A percentile compares a stretch with the other conserved stretches of the same genome.
Conservation (phyloP, 331 rosid species). For the Acacia concinna region DNA sequence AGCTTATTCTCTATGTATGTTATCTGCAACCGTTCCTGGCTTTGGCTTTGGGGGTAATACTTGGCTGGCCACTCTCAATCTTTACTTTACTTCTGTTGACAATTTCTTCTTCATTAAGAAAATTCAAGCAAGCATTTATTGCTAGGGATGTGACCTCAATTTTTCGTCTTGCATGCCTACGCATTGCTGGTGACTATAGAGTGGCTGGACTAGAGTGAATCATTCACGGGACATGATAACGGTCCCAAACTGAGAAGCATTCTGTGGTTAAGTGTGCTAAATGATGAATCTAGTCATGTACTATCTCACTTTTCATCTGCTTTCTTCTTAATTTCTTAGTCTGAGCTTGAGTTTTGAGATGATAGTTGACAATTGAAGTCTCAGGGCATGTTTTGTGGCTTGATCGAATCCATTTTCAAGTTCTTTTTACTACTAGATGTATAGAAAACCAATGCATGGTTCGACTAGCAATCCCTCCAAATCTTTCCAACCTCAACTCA, state of each 20-base stretch:
- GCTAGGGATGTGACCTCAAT: slow-evolving; percentile 67
- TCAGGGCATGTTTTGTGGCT: not conserved
- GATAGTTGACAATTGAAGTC: not conserved
- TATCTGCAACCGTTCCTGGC: slow-evolving; percentile 67
- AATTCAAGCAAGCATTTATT: slow-evolving; percentile 65
- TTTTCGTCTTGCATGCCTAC: slow-evolving; percentile 51
- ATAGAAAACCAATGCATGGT: slow-evolving; percentile 67
- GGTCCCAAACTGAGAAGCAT: no score
- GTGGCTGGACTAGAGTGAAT: no score
- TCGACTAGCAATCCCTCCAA: slow-evolving; percentile 23
- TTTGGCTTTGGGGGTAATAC: slow-evolving; percentile 79
- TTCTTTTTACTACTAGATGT: no score
- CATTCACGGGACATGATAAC: no score
- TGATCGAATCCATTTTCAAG: no score
- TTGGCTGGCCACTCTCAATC: slow-evolving; percentile 97
- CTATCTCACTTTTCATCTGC: not conserved
- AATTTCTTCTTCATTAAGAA: slow-evolving; percentile 60
- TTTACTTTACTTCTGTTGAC: slow-evolving; percentile 86
- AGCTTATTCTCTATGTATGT: slow-evolving; percentile 97
- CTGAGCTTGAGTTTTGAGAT: not conserved
- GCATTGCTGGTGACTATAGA: no score
- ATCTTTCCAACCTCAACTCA: not conserved
- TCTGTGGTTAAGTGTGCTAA: no score
- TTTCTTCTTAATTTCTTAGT: not conserved
- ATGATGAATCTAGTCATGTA: not conserved